A percentile compares a stretch with the other conserved stretches of the same genome.
Evolutionary conservation across 768 basidiomycete species (phyloP).

Genomic region (Boletus reticuloceps): DNA sequence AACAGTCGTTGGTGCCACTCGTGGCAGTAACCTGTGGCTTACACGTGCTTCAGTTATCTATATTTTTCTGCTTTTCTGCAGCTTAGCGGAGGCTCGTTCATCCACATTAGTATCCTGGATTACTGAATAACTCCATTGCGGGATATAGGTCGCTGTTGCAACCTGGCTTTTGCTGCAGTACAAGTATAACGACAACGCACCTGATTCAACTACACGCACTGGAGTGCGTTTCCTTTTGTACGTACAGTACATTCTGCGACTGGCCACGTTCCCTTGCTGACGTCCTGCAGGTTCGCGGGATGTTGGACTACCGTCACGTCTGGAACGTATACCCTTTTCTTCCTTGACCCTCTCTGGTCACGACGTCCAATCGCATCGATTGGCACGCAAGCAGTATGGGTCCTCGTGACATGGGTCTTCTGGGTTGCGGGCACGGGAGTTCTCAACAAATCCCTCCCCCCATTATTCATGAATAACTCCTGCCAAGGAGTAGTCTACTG

Average conservation of each 20-base stretch:
- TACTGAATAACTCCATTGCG: neutral
- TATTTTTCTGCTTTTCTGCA: conserved; percentile 46
- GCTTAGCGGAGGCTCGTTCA: conserved; percentile 44
- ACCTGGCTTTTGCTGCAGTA: conserved; percentile 62
- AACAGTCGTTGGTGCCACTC: neutral
- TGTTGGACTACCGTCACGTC: conserved; percentile 61
- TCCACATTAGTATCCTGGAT: neutral
- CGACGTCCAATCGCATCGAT: conserved; percentile 52
- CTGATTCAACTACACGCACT: conserved; percentile 41
- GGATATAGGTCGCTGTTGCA: conserved; percentile 46
- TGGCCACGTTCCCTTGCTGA: conserved; percentile 3
- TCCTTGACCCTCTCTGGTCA: conserved; percentile 59
- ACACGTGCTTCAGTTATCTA: conserved; percentile 43
- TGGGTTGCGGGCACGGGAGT: conserved; percentile 59
- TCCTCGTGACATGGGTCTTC: conserved; percentile 54
- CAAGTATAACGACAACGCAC: conserved; percentile 49
- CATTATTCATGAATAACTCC: conserved; percentile 36
- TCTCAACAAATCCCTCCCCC: conserved; percentile 49
- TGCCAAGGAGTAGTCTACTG: conserved; percentile 52
- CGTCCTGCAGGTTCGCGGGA: conserved; percentile 46
- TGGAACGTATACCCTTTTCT: conserved; percentile 51
- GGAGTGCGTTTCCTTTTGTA: conserved; percentile 51
- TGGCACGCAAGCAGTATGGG: conserved; percentile 60
- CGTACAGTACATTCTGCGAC: conserved; percentile 25
- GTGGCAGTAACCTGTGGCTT: conserved; percentile 14